Percentiles rank a stretch among this genome's conserved stretches.
These are phyloP conservation scores for Coemansia sp. DNA, from an alignment of 192 early-diverging fungal species.

Conservation along the genomic window DNA sequence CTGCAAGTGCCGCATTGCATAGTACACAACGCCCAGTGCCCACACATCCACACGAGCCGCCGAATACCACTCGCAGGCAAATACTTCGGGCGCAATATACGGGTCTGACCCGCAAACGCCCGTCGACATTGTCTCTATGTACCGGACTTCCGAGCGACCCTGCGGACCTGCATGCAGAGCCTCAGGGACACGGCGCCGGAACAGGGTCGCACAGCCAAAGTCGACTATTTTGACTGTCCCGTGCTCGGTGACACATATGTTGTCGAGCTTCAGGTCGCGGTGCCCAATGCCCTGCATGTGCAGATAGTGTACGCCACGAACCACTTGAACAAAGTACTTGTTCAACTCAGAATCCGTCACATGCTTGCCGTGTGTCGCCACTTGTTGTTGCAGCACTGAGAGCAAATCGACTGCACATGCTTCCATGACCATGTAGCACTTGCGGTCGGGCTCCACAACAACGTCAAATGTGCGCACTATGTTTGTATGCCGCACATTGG, in stretches of 20 bases:
- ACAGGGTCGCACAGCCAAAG: conserved; percentile 67
- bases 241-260: conserved; percentile 71
- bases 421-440: conserved; percentile 78
- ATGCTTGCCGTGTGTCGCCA: conserved; percentile 45
- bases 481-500: conserved; percentile 64
- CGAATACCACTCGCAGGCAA: conserved; percentile 61
- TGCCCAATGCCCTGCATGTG: conserved; percentile 78
- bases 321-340: conserved; percentile 81
- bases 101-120: conserved; percentile 89
- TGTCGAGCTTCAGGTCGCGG: conserved; percentile 92
- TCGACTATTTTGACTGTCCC: conserved; percentile 80
- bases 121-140: conserved; percentile 40
- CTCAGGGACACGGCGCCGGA: conserved; percentile 17
- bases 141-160: conserved; percentile 6
- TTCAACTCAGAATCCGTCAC: conserved; percentile 48
- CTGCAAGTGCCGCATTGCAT: conserved; percentile 64
- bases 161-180: neutral
- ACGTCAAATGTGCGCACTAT: conserved; percentile 69
- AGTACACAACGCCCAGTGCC: conserved; percentile 83
- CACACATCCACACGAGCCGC: conserved; percentile 81
- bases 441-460: conserved; percentile 58
- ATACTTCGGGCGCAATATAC: conserved; percentile 92
- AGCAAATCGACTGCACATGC: conserved; percentile 83
- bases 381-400: conserved; percentile 63
- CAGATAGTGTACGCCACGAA: conserved; percentile 71